Conservation (phyloP, 768 basidiomycete genomes). For the Tulasnella sp. region DNA sequence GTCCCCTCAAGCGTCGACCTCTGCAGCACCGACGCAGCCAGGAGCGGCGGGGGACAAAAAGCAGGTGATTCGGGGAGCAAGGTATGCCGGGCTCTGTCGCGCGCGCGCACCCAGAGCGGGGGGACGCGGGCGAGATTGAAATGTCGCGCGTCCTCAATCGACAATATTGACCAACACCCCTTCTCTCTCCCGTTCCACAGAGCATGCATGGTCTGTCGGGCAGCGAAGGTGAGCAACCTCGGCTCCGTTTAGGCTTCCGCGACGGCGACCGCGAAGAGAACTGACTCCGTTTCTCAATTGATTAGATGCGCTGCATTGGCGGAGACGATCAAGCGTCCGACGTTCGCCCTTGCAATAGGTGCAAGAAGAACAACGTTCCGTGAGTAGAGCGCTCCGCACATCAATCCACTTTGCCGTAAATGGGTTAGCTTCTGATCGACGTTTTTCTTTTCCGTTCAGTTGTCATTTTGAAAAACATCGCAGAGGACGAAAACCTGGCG, state of each 20-base stretch:
- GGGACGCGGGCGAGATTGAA: constrained; percentile 11
- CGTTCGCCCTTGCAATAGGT: constrained; percentile 74
- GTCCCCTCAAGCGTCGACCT: constrained; percentile 16
- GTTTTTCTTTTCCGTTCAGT: constrained; percentile 40
- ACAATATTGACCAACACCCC: neutral
- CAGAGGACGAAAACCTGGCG: constrained; percentile 82
- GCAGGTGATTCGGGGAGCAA: constrained; percentile 24
- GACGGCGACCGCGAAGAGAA: neutral
- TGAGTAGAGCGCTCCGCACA: constrained; percentile 41
- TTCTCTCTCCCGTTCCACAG: constrained; percentile 1
- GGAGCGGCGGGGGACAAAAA: constrained; percentile 2
- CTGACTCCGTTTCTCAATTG: neutral
- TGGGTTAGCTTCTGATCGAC: constrained; percentile 8
- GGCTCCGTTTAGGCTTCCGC: constrained; percentile 10
- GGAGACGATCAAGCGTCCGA: constrained; percentile 63
- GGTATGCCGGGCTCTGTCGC: constrained; percentile 3
- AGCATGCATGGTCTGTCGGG: constrained; percentile 81
- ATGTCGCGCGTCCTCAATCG: neutral
- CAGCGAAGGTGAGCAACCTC: constrained; percentile 60
- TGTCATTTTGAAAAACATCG: constrained; percentile 88
- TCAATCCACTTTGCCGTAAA: constrained; percentile 31
- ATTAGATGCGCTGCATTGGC: constrained; percentile 86
- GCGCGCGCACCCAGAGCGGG: neutral
- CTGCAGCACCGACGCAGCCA: neutral
- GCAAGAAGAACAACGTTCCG: constrained; percentile 75